Conservation (phyloP, 2,329 filamentous ascomycete species). For the Penicillium sclerotiorum region DNA sequence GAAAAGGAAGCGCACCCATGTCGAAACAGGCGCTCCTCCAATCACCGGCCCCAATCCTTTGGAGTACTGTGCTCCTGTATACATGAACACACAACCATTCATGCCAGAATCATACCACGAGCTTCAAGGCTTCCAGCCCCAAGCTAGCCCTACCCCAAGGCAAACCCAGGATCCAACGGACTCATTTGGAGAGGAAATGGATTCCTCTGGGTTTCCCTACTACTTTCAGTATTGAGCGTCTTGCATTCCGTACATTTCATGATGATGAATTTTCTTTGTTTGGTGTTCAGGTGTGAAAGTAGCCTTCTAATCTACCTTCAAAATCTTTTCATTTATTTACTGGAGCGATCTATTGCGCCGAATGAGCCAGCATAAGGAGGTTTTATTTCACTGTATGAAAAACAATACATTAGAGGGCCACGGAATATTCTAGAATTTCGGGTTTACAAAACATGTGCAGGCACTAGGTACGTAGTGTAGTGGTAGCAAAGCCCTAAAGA, state of each 20-base stretch:
- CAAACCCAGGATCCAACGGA: conserved; percentile 12
- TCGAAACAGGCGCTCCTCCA: conserved; percentile 2
- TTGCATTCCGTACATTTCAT: background rate
- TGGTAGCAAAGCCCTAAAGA: too few species aligned
- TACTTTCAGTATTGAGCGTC: conserved; percentile 29
- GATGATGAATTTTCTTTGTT: conserved; percentile 2
- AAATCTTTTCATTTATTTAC: background rate
- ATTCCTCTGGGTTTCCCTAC: conserved; percentile 27
- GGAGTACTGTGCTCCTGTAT: conserved; percentile 14
- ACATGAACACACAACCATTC: conserved; percentile 12
- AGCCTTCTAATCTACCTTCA: background rate
- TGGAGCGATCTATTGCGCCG: background rate
- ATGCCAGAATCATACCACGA: conserved; percentile 13
- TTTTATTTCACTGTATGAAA: too few species aligned
- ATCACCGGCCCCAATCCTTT: background rate
- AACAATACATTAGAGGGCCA: too few species aligned
- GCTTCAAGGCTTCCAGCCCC: conserved; percentile 8
- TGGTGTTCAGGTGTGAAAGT: background rate
- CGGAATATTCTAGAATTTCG: too few species aligned
- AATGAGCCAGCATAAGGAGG: too few species aligned
- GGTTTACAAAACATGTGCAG: too few species aligned
- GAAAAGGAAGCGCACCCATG: conserved; percentile 21
- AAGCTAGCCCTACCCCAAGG: conserved; percentile 6
- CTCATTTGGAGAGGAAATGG: conserved; percentile 18
- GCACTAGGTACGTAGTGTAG: too few species aligned